Evolutionary conservation across 2,329 filamentous ascomycete species (phyloP).

Genomic region (Plenodomus tracheiphilus): DNA sequence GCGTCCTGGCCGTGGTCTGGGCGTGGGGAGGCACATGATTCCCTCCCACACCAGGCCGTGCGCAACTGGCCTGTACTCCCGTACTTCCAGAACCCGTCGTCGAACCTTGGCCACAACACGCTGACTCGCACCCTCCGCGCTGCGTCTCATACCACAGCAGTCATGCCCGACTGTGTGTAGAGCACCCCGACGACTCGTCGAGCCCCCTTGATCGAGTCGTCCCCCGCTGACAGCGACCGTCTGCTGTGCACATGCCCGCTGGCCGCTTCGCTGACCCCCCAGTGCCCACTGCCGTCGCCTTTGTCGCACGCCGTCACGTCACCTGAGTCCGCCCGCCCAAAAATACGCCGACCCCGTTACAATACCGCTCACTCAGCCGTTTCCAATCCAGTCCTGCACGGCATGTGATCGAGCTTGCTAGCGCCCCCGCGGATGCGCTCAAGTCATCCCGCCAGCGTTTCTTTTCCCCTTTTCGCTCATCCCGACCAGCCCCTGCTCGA

Average conservation of each 20-base stretch:
- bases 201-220: constrained; percentile 1
- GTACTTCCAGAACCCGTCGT: constrained; percentile 41
- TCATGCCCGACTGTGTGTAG: no score
- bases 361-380: constrained; percentile 35
- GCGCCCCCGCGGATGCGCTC: constrained; percentile 16
- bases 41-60: constrained; percentile 18
- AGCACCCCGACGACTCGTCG: constrained; percentile 3
- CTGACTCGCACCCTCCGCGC: constrained; percentile 7
- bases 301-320: constrained; percentile 18
- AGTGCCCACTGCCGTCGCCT: constrained; percentile 3
- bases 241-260: neutral
- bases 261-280: constrained; percentile 5
- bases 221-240: neutral
- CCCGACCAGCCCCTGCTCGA: constrained; percentile 17
- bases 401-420: constrained; percentile 19
- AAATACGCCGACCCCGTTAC: constrained; percentile 14
- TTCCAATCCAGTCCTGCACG: constrained; percentile 9
- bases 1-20: constrained; percentile 21
- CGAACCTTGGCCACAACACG: constrained; percentile 9
- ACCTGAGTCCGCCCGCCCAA: constrained; percentile 19
- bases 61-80: constrained; percentile 20
- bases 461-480: constrained; percentile 21
- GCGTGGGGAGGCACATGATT: constrained; percentile 43
- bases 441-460: constrained; percentile 18
- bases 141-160: constrained; percentile 6